Evolutionary conservation across 2,329 filamentous ascomycete species (phyloP).

Genomic region (Diplodia scrobiculata): DNA sequence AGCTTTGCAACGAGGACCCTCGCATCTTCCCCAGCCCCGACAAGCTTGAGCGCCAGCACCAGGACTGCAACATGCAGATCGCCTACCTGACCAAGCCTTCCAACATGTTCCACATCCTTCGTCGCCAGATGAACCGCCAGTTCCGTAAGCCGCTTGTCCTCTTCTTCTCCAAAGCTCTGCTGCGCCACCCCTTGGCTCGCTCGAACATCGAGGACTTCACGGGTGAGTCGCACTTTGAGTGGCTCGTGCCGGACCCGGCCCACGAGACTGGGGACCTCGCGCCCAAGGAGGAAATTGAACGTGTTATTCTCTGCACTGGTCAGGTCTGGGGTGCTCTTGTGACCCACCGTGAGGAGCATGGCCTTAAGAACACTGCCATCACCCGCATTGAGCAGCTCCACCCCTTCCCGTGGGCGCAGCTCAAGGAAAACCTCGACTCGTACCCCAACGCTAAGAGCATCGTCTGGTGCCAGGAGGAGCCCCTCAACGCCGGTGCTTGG

Average conservation of each 20-base stretch:
- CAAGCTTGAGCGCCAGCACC: slow-evolving; percentile 93
- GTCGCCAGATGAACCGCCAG: slow-evolving; percentile 97
- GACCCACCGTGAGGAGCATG: slow-evolving; percentile 86
- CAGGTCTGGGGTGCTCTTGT: slow-evolving; percentile 89
- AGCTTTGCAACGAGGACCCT: slow-evolving; percentile 96
- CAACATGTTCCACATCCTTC: slow-evolving; percentile 94
- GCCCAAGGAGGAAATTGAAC: slow-evolving; percentile 81
- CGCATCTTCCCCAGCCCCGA: slow-evolving; percentile 85
- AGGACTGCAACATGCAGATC: slow-evolving; percentile 99
- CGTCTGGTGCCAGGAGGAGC: slow-evolving; percentile 97
- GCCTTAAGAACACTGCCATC: slow-evolving; percentile 86
- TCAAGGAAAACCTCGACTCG: slow-evolving; percentile 92
- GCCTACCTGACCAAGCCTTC: slow-evolving; percentile 95
- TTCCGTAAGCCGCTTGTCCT: slow-evolving; percentile 98
- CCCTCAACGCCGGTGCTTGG: slow-evolving; percentile 95
- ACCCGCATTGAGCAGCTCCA: slow-evolving; percentile 97
- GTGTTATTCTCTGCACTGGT: slow-evolving; percentile 90
- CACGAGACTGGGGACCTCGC: slow-evolving; percentile 76
- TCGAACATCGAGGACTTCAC: slow-evolving; percentile 89
- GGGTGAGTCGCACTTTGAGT: slow-evolving; percentile 89
- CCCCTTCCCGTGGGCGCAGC: slow-evolving; percentile 97
- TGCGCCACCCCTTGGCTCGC: slow-evolving; percentile 89
- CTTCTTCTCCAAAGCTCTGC: slow-evolving; percentile 97
- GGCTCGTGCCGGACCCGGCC: slow-evolving; percentile 90
- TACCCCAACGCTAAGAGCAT: slow-evolving; percentile 98